Evolutionary conservation across 306 rosid genomes (phyloP), one percentile per base, ranked within the genome.

Genomic region (Arachis hypogaea): DNA sequence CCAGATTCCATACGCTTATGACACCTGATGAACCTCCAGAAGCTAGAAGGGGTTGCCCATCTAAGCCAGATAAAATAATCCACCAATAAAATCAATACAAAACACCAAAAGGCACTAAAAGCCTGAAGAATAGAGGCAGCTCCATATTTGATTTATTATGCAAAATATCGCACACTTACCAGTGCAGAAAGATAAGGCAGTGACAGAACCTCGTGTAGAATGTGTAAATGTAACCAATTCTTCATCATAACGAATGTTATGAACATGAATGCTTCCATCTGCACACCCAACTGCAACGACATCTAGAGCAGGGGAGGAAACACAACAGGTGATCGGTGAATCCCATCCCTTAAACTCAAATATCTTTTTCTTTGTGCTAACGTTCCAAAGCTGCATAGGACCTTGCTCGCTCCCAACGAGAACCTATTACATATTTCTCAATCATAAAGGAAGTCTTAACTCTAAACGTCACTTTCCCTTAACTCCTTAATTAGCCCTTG

Each of bases 1-100:
- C 97, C 54, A 94, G 87, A 89, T 94, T 94, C 98, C 98, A 94
- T 82, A 94, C 80, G 89, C 93, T 89, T 76, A 91, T 88, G 74
- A 94, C 90, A 82, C 98, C 98, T 60, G 98, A 91, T 65, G 98
- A 89, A 76, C 97, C 98, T 77, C 98, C 98, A 16, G 98, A 94
- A 58, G 97, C 98, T 38, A 94, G 88, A 86, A 94, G 91, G 43
- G 98, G 98, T 73, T 89, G 94, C 61, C 96, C 97, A 78, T 94
- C 98, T 94, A 76, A 72, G 77, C 67, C 49, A 70, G 54, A 77
- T 7, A 50, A 9, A 81, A 66, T 12, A 55, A 60, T 11, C 18
- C 42, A 68, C 64, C 18, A 69, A 61, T 45, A 42, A 75, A 16
- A 68, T 14, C 68, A 80, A 66, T 44, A 77, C 10, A 47, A 66